Evolutionary conservation across 805 yeast genomes (phyloP).

Genomic region (Kuraishia molischiana): DNA sequence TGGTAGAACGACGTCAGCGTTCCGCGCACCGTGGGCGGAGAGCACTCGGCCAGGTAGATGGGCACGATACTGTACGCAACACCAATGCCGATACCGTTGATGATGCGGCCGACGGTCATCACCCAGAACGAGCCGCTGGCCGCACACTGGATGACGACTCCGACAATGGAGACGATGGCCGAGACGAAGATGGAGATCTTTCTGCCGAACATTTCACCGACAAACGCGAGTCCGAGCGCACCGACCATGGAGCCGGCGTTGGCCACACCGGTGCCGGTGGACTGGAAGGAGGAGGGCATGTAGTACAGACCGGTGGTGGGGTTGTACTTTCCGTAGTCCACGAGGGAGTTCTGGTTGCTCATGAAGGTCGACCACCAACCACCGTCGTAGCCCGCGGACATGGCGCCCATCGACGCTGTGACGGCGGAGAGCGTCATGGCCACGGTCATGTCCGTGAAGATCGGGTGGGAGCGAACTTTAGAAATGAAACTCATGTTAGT

Average conservation of each 20-base stretch:
- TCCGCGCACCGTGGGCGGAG: conserved; percentile 5
- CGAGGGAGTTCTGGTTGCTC: conserved; percentile 3
- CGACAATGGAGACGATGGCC: neutral
- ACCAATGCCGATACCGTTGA: conserved; percentile 5
- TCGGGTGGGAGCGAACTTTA: conserved; percentile 1
- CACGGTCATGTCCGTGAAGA: neutral
- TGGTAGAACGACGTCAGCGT: conserved; percentile 6
- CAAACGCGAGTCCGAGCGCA: neutral
- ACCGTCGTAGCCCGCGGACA: conserved; percentile 6
- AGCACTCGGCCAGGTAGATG: conserved; percentile 5
- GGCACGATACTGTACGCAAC: conserved; percentile 6
- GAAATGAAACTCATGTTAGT: neutral
- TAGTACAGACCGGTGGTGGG: neutral
- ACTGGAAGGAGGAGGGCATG: neutral
- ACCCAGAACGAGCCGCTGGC: neutral
- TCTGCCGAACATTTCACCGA: conserved; percentile 1
- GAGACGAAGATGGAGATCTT: neutral
- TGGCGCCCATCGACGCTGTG: conserved; percentile 5
- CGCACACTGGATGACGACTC: neutral
- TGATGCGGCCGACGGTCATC: conserved; percentile 4
- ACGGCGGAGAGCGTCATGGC: conserved; percentile 3
- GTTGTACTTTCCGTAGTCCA: conserved; percentile 2
- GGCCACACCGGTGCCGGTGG: conserved; percentile 1
- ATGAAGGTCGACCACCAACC: conserved; percentile 8
- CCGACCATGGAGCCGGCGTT: neutral